A percentile compares a stretch with the other conserved stretches of the same genome.
Conservation (phyloP, 1,139 yeast species). For the Nakaseomyces nivariensis region DNA sequence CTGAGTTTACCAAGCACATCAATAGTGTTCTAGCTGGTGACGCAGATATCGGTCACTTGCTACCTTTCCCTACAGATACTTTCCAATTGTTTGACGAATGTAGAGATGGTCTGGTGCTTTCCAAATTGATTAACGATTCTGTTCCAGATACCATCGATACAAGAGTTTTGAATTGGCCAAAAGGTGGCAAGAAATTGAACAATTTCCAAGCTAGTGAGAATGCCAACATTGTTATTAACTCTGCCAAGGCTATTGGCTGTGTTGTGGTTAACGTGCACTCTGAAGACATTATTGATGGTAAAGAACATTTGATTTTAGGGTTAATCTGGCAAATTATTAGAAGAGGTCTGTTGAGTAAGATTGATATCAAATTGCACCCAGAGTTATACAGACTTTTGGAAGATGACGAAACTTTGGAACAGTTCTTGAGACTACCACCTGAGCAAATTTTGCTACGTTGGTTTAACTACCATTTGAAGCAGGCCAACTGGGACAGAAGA, state of each 20-base stretch:
- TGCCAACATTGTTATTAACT: constrained; percentile 93
- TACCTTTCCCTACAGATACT: constrained; percentile 89
- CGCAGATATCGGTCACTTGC: constrained; percentile 66
- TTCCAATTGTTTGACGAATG: constrained; percentile 96
- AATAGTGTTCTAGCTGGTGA: constrained; percentile 91
- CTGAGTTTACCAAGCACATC: constrained; percentile 92
- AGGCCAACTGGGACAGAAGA: constrained; percentile 84
- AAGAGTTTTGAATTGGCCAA: constrained; percentile 86
- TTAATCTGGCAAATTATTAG: constrained; percentile 97
- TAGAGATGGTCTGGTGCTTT: constrained; percentile 86
- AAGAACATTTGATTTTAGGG: constrained; percentile 90
- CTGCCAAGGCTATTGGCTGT: constrained; percentile 98
- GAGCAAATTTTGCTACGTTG: constrained; percentile 94
- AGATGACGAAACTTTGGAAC: constrained; percentile 95
- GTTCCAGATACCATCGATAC: constrained; percentile 98
- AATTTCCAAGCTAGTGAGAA: constrained; percentile 94
- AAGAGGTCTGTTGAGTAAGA: constrained; percentile 86
- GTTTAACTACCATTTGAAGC: constrained; percentile 93
- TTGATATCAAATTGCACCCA: constrained; percentile 93
- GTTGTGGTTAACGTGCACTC: constrained; percentile 96
- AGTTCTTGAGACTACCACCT: constrained; percentile 91
- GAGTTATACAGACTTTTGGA: constrained; percentile 89
- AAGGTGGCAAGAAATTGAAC: constrained; percentile 72
- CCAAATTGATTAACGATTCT: constrained; percentile 90
- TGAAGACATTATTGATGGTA: constrained; percentile 94